phyloP scores from a whole-genome alignment of 352 stramenopile genomes.

The Nothophytophthora sp. region DNA sequence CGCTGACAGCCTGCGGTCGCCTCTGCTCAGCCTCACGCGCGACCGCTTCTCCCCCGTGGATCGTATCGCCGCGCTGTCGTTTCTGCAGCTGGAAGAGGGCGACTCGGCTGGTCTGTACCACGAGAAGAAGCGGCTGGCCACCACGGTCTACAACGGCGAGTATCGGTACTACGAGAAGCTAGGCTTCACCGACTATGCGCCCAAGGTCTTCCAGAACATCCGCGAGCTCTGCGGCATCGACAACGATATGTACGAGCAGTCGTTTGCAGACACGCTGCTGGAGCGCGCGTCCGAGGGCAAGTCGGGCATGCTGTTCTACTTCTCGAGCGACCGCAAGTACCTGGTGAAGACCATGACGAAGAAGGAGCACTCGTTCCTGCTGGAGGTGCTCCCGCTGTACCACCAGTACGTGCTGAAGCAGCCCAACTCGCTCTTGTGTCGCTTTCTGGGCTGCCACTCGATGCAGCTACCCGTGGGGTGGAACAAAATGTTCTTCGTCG shows the following conservation, averaged over 20 bases:
- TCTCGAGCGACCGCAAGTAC: constrained; percentile 84
- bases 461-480: constrained; percentile 89
- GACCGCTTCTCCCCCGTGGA: constrained; percentile 41
- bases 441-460: constrained; percentile 83
- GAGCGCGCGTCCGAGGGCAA: constrained; percentile 86
- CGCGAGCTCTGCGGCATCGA: constrained; percentile 77
- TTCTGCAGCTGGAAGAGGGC: constrained; percentile 66
- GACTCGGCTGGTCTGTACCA: constrained; percentile 61
- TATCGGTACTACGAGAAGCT: constrained; percentile 88
- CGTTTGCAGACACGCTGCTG: constrained; percentile 81
- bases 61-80: constrained; percentile 44
- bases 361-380: constrained; percentile 82
- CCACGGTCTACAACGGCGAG: constrained; percentile 82
- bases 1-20: constrained; percentile 44
- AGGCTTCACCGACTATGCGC: constrained; percentile 86
- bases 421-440: constrained; percentile 77
- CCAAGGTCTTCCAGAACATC: constrained; percentile 85
- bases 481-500: constrained; percentile 92
- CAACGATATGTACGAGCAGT: constrained; percentile 79
- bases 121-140: constrained; percentile 83
- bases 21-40: constrained; percentile 35
- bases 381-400: constrained; percentile 79
- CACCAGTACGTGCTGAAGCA: constrained; percentile 88
- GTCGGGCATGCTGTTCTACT: constrained; percentile 90
- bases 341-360: constrained; percentile 91